Evolutionary conservation across 139 green algal genomes (phyloP), one percentile per base, ranked within the genome.

Genomic region (Chlorella sp.): DNA sequence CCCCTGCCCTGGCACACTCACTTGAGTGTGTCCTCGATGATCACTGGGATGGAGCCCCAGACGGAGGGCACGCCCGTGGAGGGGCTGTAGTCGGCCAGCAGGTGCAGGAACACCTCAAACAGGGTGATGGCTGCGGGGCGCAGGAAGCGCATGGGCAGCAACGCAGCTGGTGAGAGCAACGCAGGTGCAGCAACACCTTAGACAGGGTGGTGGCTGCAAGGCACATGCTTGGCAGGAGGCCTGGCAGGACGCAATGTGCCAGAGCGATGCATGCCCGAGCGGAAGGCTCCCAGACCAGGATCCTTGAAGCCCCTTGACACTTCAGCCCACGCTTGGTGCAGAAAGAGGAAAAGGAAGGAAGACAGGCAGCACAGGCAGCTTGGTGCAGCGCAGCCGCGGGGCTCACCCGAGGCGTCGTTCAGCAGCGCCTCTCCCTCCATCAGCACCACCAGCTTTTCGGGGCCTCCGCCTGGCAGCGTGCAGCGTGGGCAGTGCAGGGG

Each of bases 341-440:
- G n/a, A n/a, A n/a, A n/a, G n/a, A n/a, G n/a, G n/a, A n/a, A n/a
- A n/a, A n/a, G n/a, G n/a, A n/a, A n/a, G n/a, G n/a, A n/a, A n/a
- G n/a, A n/a, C n/a, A n/a, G n/a, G n/a, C n/a, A n/a, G n/a, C n/a
- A n/a, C n/a, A n/a, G n/a, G n/a, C n/a, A n/a, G n/a, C n/a, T 30
- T 3, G 20, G 62, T 12, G 20, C 64, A 71, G 30, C 11, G n/a
- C 30, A 23, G 30, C 30, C 12, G 63, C 12, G n/a, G n/a, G n/a
- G 30, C 74, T 16, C 60, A 72, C 76, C 76, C 3, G 89, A 91
- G 0, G 95, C 95, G 69, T 98, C 95, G 74, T 98, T 98, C 86
- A 97, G 94, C 57, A 98, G 89, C 0, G 88, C 93, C 92, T 98
- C 95, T 0, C 94, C 93, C 88, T 98, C 95, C 87, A 98, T 87